These are phyloP conservation scores for Alternaria angustiovoidea DNA, from an alignment of 2,329 filamentous ascomycete species.

Conservation along the genomic window DNA sequence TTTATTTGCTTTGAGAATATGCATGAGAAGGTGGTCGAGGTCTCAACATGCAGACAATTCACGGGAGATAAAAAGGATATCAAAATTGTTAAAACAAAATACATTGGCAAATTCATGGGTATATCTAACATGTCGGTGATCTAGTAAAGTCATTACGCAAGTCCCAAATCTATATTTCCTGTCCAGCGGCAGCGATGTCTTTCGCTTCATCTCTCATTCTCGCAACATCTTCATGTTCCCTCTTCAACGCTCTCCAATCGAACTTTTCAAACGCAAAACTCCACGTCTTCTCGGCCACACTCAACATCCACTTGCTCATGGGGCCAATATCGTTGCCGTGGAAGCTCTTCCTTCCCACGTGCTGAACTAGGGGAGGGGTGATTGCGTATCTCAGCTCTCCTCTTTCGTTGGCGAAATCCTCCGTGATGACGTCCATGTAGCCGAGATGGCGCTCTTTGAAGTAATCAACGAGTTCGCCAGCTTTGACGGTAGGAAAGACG, in stretches of 20 bases:
- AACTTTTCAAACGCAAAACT: slow-evolving; percentile 51
- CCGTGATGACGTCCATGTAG: slow-evolving; percentile 52
- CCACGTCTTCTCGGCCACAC: slow-evolving; percentile 50
- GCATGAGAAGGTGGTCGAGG: not conserved
- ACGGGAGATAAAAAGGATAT: not conserved
- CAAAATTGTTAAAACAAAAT: not conserved
- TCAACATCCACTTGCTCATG: slow-evolving; percentile 39
- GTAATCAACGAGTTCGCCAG: slow-evolving; percentile 38
- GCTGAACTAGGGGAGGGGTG: slow-evolving; percentile 55
- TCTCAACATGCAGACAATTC: not conserved
- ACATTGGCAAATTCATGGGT: slow-evolving; percentile 6
- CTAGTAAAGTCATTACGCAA: not conserved
- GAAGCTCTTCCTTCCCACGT: slow-evolving; percentile 53
- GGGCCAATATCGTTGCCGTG: slow-evolving; percentile 42
- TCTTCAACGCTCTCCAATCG: slow-evolving; percentile 33
- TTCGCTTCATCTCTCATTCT: slow-evolving; percentile 10
- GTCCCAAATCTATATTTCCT: not conserved
- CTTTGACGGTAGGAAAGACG: slow-evolving; percentile 52
- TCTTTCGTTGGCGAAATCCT: slow-evolving; percentile 53
- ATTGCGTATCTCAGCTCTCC: slow-evolving; percentile 53
- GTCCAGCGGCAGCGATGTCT: not conserved
- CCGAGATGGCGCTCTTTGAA: slow-evolving; percentile 46
- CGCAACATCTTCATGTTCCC: slow-evolving; percentile 38
- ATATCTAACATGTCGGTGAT: slow-evolving; percentile 3
- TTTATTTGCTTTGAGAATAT: not conserved